A percentile compares a stretch with the other conserved stretches of the same genome.
phyloP scores from a whole-genome alignment of 2,329 filamentous ascomycete species.

The Fusarium armeniacum region DNA sequence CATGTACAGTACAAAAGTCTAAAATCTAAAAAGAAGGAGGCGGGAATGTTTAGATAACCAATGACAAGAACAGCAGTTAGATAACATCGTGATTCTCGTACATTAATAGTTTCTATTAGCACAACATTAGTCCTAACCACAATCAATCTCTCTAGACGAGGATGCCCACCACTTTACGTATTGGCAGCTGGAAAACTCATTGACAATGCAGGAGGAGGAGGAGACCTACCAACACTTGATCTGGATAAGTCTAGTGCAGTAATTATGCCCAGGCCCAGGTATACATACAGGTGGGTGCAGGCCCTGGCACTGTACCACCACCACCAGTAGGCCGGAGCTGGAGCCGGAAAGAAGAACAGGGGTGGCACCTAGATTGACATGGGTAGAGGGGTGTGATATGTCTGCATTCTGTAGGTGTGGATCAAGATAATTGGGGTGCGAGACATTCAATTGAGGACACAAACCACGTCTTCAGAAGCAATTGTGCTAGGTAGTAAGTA shows the following conservation, averaged over 20 bases:
- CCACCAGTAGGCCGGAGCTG: conserved; percentile 44
- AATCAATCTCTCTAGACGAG: conserved; percentile 21
- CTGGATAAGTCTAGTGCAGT: conserved; percentile 3
- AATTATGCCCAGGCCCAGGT: neutral
- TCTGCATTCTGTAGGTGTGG: conserved; percentile 23
- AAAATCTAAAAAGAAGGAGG: conserved; percentile 4
- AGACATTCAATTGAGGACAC: conserved; percentile 40
- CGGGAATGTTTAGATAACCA: neutral
- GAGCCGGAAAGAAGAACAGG: conserved; percentile 45
- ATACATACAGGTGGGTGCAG: neutral
- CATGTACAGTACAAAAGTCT: neutral
- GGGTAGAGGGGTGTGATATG: conserved; percentile 12
- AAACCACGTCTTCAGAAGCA: conserved; percentile 27
- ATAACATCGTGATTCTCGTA: neutral
- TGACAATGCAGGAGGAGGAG: conserved; percentile 13
- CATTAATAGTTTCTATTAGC: conserved; percentile 24
- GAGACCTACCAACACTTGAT: conserved; percentile 5
- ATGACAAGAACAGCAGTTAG: neutral
- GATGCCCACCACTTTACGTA: conserved; percentile 33
- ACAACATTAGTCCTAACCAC: conserved; percentile 8
- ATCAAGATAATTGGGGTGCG: conserved; percentile 14
- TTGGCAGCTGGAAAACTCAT: conserved; percentile 31
- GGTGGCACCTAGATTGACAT: conserved; percentile 32
- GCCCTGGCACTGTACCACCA: conserved; percentile 39
- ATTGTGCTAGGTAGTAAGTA: conserved; percentile 36